These are phyloP conservation scores for Candida parachauliodes DNA, from an alignment of 805 yeast species.

Conservation along the genomic window DNA sequence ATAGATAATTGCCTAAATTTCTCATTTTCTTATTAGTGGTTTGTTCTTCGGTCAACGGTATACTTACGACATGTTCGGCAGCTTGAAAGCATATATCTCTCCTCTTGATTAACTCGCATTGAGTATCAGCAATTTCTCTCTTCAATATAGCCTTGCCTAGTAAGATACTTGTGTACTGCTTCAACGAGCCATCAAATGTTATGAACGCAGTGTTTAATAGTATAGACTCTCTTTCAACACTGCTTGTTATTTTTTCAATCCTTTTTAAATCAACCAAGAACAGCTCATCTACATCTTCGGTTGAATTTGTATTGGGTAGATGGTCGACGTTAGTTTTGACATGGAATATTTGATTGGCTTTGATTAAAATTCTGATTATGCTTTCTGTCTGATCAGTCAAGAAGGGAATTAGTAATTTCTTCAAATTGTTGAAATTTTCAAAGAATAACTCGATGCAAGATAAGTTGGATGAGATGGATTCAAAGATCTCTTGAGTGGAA, in stretches of 20 bases:
- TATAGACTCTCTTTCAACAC: conserved; percentile 31
- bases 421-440: conserved; percentile 33
- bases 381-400: conserved; percentile 30
- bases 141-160: conserved; percentile 40
- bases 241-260: conserved; percentile 36
- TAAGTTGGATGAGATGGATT: conserved; percentile 19
- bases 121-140: conserved; percentile 22
- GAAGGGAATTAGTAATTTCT: conserved; percentile 34
- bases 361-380: conserved; percentile 22
- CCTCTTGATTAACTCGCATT: conserved; percentile 33
- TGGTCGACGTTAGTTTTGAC: conserved; percentile 31
- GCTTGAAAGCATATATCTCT: conserved; percentile 39
- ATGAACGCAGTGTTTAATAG: conserved; percentile 26
- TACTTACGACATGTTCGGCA: conserved; percentile 40
- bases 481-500: conserved; percentile 16
- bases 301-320: conserved; percentile 15
- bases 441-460: conserved; percentile 38
- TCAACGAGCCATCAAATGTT: conserved; percentile 32
- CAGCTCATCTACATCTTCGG: conserved; percentile 21
- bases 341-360: conserved; percentile 23
- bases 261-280: conserved; percentile 28
- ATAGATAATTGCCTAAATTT: conserved; percentile 21
- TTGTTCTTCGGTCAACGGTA: conserved; percentile 34
- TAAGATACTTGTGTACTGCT: conserved; percentile 33
- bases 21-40: conserved; percentile 19